Evolutionary conservation across 2,329 filamentous ascomycete genomes (phyloP), one percentile per base, ranked within the genome.

Genomic region (Botryotinia convoluta): DNA sequence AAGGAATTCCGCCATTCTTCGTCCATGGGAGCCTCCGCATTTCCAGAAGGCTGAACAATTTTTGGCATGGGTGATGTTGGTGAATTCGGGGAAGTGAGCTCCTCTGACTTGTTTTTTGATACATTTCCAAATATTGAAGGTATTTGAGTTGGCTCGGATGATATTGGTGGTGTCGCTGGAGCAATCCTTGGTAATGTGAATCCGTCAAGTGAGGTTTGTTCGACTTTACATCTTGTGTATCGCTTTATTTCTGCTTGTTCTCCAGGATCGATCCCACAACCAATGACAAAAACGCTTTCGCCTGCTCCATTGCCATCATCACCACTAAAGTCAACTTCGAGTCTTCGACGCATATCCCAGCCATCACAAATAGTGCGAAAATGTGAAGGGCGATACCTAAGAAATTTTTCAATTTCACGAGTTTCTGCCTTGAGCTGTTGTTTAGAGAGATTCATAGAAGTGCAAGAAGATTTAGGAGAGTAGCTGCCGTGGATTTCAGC

Each of bases 301-400:
- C 94, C 94, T 39, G 90, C 91, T 67, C 90, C 89, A 72, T 89
- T 85, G n/a, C 89, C 88, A 82, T 96, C 92, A 76, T 95, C 93
- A 32, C 89, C 90, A 59, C 92, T 92, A 82, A 98, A 98, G 80
- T 99, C 96, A 3, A 97, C 93, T 78, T 96, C 92, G 4, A 98
- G 84, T 75, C 86, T 90, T 74, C 94, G 89, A 71, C 90, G 90
- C 95, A 98, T 98, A 79, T 98, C 93, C 95, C 96, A 98, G 3
- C 92, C 92, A 73, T 92, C 84, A 79, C 93, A 98, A 1, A 89
- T 85, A 78, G 90, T 91, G 35, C 91, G 90, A 81, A 97, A 97
- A 77, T 97, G 89, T 59, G 89, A 88, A 6, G 95, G 95, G 77
- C 89, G 91, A 77, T 92, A 90, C 0, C 84, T 85, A 29, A 97